phyloP scores from a whole-genome alignment of 164 flowering plant genomes.

The Vitis cinerea region DNA sequence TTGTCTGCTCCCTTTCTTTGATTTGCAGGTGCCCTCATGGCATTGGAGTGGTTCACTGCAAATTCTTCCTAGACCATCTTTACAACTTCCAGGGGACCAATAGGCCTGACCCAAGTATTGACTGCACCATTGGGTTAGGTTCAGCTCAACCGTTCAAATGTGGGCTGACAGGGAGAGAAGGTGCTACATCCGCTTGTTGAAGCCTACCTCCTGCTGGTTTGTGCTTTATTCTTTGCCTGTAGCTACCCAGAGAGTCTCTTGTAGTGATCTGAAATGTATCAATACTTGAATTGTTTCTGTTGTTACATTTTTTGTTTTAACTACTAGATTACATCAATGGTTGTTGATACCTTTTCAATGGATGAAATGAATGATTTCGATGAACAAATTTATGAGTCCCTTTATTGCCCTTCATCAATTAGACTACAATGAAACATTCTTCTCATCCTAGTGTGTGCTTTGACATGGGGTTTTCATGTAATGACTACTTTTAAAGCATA shows the following conservation, averaged over 20 bases:
- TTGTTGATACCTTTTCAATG: no score
- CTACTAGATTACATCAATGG: no score
- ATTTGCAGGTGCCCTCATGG: slow-evolving; percentile 38
- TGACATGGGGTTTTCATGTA: no score
- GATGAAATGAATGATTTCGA: no score
- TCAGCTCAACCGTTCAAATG: slow-evolving; percentile 29
- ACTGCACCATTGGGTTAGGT: slow-evolving; percentile 27
- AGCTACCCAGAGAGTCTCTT: not conserved
- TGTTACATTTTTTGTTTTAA: no score
- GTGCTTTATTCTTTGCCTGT: not conserved
- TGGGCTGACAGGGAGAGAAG: slow-evolving; percentile 6
- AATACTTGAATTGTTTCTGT: no score
- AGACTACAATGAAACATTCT: not conserved
- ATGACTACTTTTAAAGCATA: no score
- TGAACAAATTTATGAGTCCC: no score
- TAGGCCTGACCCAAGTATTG: slow-evolving; percentile 35
- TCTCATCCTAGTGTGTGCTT: no score
- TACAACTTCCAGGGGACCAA: slow-evolving; percentile 31
- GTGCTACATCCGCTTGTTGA: not conserved
- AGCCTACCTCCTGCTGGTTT: not conserved
- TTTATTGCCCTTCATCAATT: no score
- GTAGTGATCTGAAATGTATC: not conserved
- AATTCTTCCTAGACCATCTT: slow-evolving; percentile 28
- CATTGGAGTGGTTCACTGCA: slow-evolving; percentile 5
- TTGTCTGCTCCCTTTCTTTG: not conserved